Conservation (phyloP, 306 rosid species). For the Begonia fuchsioides region DNA sequence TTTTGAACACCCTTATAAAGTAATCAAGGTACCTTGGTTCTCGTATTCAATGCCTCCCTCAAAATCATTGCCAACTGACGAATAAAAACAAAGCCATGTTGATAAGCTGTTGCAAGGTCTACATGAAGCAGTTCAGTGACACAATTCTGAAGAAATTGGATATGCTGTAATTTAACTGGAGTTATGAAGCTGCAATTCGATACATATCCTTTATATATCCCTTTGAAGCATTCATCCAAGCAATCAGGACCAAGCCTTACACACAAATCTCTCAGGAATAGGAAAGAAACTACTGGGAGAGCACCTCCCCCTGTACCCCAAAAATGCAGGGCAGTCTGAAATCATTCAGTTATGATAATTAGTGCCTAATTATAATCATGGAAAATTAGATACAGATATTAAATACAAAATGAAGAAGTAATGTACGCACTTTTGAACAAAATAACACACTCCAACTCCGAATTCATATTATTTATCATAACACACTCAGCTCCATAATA, state of each 20-base stretch:
- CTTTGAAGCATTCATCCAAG: conserved; percentile 73
- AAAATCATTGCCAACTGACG: conserved; percentile 88
- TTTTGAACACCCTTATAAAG: no score
- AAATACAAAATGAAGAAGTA: no score
- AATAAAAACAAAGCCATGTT: conserved; percentile 77
- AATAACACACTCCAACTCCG: no score
- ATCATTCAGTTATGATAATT: not conserved
- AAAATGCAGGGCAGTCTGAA: conserved; percentile 81
- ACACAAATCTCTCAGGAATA: conserved; percentile 69
- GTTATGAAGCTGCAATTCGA: conserved; percentile 85
- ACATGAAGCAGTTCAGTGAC: conserved; percentile 62
- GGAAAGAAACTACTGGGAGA: conserved; percentile 60
- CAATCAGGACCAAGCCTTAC: conserved; percentile 81
- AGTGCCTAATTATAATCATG: not conserved
- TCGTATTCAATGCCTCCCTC: conserved; percentile 74
- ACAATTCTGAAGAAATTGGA: conserved; percentile 72
- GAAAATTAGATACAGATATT: no score
- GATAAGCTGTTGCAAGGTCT: conserved; percentile 79
- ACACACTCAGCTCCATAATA: no score
- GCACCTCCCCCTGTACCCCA: conserved; percentile 98
- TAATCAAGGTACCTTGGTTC: conserved; percentile 51
- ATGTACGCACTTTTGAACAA: no score
- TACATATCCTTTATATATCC: conserved; percentile 88
- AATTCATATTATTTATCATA: no score
- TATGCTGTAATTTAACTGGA: conserved; percentile 65